Evolutionary conservation across 2,329 filamentous ascomycete genomes (phyloP).

Genomic region (Ascochyta clinopodiicola): DNA sequence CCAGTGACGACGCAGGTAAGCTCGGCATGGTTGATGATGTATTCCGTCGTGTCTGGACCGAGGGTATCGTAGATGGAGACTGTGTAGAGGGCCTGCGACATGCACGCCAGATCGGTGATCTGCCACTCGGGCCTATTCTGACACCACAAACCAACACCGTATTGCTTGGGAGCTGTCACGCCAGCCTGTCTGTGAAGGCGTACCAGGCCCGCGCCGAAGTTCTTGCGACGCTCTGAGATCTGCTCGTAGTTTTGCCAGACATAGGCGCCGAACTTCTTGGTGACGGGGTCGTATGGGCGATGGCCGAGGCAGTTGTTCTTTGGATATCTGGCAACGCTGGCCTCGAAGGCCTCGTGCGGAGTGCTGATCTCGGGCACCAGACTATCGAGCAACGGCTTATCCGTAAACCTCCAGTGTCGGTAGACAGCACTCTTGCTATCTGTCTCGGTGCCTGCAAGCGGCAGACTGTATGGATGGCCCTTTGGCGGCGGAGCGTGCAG

Average conservation of each 20-base stretch:
- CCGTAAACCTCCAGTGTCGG: constrained; percentile 78
- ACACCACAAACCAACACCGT: constrained; percentile 83
- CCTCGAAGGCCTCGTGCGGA: constrained; percentile 81
- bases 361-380: constrained; percentile 71
- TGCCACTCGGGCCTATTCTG: constrained; percentile 91
- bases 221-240: constrained; percentile 77
- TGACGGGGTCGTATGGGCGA: constrained; percentile 77
- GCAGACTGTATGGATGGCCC: constrained; percentile 78
- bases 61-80: constrained; percentile 97
- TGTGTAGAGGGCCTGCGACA: constrained; percentile 85
- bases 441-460: constrained; percentile 75
- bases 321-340: constrained; percentile 63
- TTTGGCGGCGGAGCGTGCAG: constrained; percentile 70
- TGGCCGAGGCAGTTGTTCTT: constrained; percentile 78
- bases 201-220: constrained; percentile 84
- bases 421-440: constrained; percentile 79
- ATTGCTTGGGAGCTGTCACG: constrained; percentile 64
- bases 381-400: constrained; percentile 62
- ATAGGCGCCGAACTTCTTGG: constrained; percentile 77
- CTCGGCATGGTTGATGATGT: constrained; percentile 90
- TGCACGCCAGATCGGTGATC: constrained; percentile 81
- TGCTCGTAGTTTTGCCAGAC: constrained; percentile 84
- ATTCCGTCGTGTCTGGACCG: constrained; percentile 88
- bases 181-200: constrained; percentile 79
- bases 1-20: constrained; percentile 78